These are phyloP conservation scores for Zoysia pacifica DNA, from an alignment of 176 grass and related monocot species.

Conservation along the genomic window DNA sequence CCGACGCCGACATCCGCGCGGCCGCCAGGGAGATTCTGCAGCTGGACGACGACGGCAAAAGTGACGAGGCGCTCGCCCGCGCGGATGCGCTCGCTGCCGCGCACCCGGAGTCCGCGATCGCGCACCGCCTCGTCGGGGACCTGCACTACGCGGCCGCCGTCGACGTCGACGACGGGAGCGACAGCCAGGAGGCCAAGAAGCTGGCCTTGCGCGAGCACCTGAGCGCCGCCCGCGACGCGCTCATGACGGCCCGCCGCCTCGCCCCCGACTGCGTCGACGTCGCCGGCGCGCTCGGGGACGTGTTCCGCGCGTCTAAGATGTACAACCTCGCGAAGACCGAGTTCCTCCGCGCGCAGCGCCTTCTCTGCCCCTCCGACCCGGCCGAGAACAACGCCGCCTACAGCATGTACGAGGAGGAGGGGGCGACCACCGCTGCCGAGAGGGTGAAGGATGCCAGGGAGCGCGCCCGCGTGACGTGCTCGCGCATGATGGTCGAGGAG, in stretches of 20 bases:
- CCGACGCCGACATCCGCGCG: neutral
- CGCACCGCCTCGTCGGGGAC: slow-evolving; percentile 25
- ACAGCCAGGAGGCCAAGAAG: neutral
- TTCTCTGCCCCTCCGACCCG: slow-evolving; percentile 21
- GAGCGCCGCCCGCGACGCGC: neutral
- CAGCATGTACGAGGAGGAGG: slow-evolving; percentile 19
- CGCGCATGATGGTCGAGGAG: neutral
- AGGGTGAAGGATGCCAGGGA: slow-evolving; percentile 10
- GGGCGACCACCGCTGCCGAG: neutral
- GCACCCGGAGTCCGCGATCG: neutral
- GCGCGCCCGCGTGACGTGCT: neutral
- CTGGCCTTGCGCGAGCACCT: neutral
- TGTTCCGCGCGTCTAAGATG: neutral
- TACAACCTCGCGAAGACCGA: slow-evolving; percentile 2
- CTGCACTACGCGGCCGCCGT: slow-evolving; percentile 7
- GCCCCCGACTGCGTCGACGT: slow-evolving; percentile 38
- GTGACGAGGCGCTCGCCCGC: neutral
- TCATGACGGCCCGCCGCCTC: neutral
- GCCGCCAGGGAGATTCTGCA: slow-evolving; percentile 17
- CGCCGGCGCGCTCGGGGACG: slow-evolving; percentile 30
- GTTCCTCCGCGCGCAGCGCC: slow-evolving; percentile 6
- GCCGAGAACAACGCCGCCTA: slow-evolving; percentile 22
- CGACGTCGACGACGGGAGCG: neutral
- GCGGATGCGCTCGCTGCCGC: neutral
- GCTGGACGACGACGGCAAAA: neutral